These are phyloP conservation scores for Phoma sp. DNA, from an alignment of 2,329 filamentous ascomycete species.

Conservation along the genomic window DNA sequence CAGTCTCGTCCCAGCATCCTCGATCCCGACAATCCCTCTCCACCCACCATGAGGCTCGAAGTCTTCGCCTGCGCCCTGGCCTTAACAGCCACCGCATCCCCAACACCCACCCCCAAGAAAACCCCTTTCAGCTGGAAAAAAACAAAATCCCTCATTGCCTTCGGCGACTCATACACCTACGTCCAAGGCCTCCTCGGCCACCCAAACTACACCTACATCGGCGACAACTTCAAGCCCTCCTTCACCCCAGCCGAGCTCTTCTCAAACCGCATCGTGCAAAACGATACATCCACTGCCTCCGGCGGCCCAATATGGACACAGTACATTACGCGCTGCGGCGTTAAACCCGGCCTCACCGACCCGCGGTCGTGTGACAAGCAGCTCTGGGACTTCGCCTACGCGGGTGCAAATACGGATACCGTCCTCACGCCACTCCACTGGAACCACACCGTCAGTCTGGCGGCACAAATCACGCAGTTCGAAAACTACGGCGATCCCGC, in stretches of 20 bases:
- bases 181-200: constrained; percentile 62
- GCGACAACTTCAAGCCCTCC: constrained; percentile 57
- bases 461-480: constrained; percentile 61
- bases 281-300: constrained; percentile 56
- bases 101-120: not conserved
- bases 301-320: constrained; percentile 65
- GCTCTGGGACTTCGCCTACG: constrained; percentile 66
- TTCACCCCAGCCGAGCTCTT: constrained; percentile 57
- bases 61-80: constrained; percentile 6
- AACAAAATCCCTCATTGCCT: constrained; percentile 49
- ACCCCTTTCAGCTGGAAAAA: constrained; percentile 25
- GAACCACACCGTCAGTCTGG: constrained; percentile 58
- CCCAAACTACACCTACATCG: constrained; percentile 63
- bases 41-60: constrained; percentile 20
- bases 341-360: constrained; percentile 52
- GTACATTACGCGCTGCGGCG: constrained; percentile 60
- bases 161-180: constrained; percentile 62
- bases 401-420: constrained; percentile 58
- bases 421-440: constrained; percentile 58
- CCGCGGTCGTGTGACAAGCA: constrained; percentile 56
- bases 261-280: constrained; percentile 60
- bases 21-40: not conserved
- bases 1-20: not conserved
- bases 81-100: constrained; percentile 1
- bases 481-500: constrained; percentile 54